Evolutionary conservation across 768 basidiomycete genomes (phyloP), one percentile per base, ranked within the genome.

Genomic region (Kwoniella europaea): DNA sequence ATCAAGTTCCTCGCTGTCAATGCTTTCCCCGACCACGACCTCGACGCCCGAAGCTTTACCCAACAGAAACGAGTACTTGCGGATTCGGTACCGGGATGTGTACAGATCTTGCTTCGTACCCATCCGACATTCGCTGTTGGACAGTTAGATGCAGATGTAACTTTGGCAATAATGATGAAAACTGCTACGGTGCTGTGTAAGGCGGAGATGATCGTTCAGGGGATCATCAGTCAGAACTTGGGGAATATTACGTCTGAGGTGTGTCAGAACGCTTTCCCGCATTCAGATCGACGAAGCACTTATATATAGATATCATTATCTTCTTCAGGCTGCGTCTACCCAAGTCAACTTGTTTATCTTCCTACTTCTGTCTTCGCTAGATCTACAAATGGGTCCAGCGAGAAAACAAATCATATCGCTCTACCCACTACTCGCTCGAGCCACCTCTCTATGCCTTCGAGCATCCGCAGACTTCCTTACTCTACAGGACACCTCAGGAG

Each of bases 391-490:
- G 50, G 56, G 50, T 20, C 10, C 41, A 20, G 55, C 66, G 1
- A 43, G 58, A 15, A 18, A 35, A 54, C 22, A 65, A 2, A 27
- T 79, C 24, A 22, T 73, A 1, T 35, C 64, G 6, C 58, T 76
- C 3, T 78, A 69, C 57, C 79, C 79, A 1, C 9, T 78, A 4
- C 41, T 80, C n/a, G 71, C 74, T 0, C 42, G 79, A 55, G 68
- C 69, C 7, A 61, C 63, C 10, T 69, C 71, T 2, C 67, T 76
- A 15, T 72, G 73, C 24, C 62, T 80, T 3, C n/a, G 75, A 43
- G 75, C 67, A 12, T 68, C 71, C 20, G 65, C 68, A 13, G 79
- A 80, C 50, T 63, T 74, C 10, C 63, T 80, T 2, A 50, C 67
- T 18, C 20, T 75, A 9, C 69, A 65, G n/a, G 77, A 80, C 46